These are phyloP conservation scores for Nicotiana noctiflora DNA, from an alignment of 257 asterid genomes.

Conservation along the genomic window DNA sequence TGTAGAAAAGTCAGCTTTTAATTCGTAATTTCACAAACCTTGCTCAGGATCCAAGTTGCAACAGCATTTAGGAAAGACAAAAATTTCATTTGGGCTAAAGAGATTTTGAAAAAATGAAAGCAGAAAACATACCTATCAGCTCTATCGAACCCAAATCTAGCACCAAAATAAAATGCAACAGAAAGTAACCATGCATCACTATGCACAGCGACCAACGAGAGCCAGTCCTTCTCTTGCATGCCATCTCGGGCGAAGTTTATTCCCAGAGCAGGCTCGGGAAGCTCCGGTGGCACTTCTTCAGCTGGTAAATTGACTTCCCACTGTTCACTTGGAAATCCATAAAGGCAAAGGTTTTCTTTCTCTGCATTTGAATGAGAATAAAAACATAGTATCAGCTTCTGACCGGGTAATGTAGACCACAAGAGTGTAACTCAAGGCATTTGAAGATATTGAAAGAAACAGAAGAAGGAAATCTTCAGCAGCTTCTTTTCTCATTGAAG, in stretches of 20 bases:
- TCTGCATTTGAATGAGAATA: neutral
- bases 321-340: conserved; percentile 9
- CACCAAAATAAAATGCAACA: conserved; percentile 9
- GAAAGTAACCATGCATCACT: conserved; percentile 10
- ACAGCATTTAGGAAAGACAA: neutral
- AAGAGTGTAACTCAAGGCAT: neutral
- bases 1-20: neutral
- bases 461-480: neutral
- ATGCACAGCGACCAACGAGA: conserved; percentile 10
- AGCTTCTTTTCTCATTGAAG: neutral
- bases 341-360: conserved; percentile 7
- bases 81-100: neutral
- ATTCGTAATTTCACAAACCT: neutral
- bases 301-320: conserved; percentile 11
- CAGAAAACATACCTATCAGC: conserved; percentile 9
- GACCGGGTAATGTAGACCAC: neutral
- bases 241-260: conserved; percentile 13
- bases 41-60: neutral
- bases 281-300: conserved; percentile 9
- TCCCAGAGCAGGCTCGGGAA: conserved; percentile 11
- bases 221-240: conserved; percentile 13
- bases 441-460: neutral
- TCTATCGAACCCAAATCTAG: conserved; percentile 9
- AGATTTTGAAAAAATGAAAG: neutral
- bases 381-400: neutral